Conservation (phyloP, 192 early-diverging fungal genomes). For the Mortierella claussenii region DNA sequence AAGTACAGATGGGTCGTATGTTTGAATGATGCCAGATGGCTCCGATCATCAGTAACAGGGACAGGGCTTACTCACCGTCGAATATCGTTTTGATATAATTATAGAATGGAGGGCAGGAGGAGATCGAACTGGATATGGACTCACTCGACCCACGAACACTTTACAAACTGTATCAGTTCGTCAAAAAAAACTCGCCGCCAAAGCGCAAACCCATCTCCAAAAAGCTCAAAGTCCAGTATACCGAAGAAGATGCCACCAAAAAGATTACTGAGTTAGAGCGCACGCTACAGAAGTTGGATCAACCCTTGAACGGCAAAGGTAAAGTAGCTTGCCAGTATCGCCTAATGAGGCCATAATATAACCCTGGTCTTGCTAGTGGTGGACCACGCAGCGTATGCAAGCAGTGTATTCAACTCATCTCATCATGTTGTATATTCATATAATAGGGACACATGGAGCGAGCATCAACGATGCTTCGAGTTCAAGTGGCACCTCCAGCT, state of each 20-base stretch:
- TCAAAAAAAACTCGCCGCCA: slow-evolving; percentile 61
- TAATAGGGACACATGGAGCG: too few relatives aligned
- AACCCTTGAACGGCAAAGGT: slow-evolving; percentile 28
- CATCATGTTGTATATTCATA: slow-evolving; percentile 53
- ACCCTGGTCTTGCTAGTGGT: too few relatives aligned
- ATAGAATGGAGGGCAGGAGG: slow-evolving; percentile 73
- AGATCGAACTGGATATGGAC: slow-evolving; percentile 98
- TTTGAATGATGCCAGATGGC: background rate
- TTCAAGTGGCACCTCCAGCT: slow-evolving; percentile 61
- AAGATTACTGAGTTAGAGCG: slow-evolving; percentile 56
- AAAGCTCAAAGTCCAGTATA: slow-evolving; percentile 54
- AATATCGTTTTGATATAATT: background rate
- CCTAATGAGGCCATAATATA: too few relatives aligned
- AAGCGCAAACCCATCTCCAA: slow-evolving; percentile 60
- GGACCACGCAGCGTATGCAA: too few relatives aligned
- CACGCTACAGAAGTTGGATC: slow-evolving; percentile 56
- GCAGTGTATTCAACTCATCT: slow-evolving; percentile 35
- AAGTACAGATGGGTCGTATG: background rate
- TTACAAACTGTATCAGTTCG: slow-evolving; percentile 88
- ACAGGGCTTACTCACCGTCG: background rate
- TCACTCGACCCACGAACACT: slow-evolving; percentile 84
- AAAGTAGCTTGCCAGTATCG: too few relatives aligned
- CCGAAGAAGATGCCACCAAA: slow-evolving; percentile 60
- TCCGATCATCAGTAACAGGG: too few relatives aligned
- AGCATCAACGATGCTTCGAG: slow-evolving; percentile 62